Evolutionary conservation across 2,329 filamentous ascomycete species (phyloP).

Genomic region (Fusarium burgessii): DNA sequence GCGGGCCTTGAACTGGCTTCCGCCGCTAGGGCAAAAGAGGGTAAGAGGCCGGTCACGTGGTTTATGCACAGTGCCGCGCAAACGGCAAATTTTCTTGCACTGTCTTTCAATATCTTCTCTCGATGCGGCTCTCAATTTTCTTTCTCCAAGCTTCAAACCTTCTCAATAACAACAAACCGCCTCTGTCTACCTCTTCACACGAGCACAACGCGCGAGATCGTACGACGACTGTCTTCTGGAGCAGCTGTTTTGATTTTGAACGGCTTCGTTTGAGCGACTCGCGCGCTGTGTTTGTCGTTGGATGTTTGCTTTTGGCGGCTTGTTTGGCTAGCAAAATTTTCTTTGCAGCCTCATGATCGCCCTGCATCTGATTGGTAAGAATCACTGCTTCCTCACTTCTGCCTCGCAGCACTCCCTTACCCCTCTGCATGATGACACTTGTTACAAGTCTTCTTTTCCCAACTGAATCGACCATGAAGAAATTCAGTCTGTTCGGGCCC

Average conservation of each 20-base stretch:
- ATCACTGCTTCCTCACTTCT: slow-evolving; percentile 29
- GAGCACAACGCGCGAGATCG: slow-evolving; percentile 23
- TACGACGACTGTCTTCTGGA: slow-evolving; percentile 16
- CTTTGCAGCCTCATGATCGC: not conserved
- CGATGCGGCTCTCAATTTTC: slow-evolving; percentile 35
- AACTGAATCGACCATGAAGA: slow-evolving; percentile 91
- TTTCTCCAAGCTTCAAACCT: slow-evolving; percentile 31
- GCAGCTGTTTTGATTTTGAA: slow-evolving; percentile 37
- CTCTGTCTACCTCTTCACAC: slow-evolving; percentile 7
- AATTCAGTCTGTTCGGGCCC: slow-evolving; percentile 75
- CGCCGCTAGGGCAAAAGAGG: slow-evolving; percentile 35
- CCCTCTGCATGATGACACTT: slow-evolving; percentile 77
- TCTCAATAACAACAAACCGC: slow-evolving; percentile 29
- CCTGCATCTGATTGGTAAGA: slow-evolving; percentile 44
- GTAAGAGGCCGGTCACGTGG: slow-evolving; percentile 45
- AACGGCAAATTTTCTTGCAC: slow-evolving; percentile 48
- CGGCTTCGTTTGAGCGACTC: slow-evolving; percentile 4
- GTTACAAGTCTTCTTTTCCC: slow-evolving; percentile 84
- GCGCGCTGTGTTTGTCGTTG: slow-evolving; percentile 1
- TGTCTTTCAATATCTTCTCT: slow-evolving; percentile 51
- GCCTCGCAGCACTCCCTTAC: slow-evolving; percentile 24
- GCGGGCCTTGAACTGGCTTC: slow-evolving; percentile 25
- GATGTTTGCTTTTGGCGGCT: slow-evolving; percentile 7
- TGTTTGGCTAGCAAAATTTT: slow-evolving; percentile 23
- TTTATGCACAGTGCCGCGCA: slow-evolving; percentile 37